These are phyloP conservation scores for Leccinum subrobustum DNA, from an alignment of 1,284 basidiomycete species.

Conservation along the genomic window DNA sequence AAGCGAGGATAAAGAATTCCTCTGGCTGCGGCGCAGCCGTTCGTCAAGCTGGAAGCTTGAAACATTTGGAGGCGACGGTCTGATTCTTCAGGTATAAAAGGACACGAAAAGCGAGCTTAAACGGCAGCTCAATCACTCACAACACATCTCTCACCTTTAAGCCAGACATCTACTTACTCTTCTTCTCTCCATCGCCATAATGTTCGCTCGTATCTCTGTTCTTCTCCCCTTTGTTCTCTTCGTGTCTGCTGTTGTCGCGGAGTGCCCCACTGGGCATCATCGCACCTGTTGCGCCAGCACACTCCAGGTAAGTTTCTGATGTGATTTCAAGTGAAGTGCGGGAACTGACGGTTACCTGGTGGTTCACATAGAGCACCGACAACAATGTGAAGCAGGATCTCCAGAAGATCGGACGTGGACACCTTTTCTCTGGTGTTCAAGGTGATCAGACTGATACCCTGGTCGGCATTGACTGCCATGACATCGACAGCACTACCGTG, in stretches of 20 bases:
- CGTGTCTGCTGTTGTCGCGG: neutral
- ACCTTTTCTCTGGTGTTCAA: neutral
- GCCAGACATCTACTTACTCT: neutral
- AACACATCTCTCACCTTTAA: neutral
- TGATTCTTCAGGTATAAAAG: neutral
- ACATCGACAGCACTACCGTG: neutral
- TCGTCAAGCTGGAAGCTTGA: neutral
- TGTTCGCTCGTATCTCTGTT: neutral
- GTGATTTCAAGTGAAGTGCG: neutral
- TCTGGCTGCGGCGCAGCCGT: neutral
- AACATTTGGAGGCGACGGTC: neutral
- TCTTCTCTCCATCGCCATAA: neutral
- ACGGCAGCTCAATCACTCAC: neutral
- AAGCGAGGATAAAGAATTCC: neutral
- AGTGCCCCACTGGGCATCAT: neutral
- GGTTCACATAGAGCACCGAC: neutral
- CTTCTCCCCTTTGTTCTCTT: neutral
- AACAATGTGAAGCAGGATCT: neutral
- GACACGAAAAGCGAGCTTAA: neutral
- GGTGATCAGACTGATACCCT: neutral
- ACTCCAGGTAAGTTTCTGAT: neutral
- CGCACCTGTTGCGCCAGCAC: neutral
- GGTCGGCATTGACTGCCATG: neutral
- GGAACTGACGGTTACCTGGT: neutral
- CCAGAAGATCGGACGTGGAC: neutral